Evolutionary conservation across 306 rosid genomes (phyloP), one percentile per base, ranked within the genome.

Genomic region (Sicyos baderoa): DNA sequence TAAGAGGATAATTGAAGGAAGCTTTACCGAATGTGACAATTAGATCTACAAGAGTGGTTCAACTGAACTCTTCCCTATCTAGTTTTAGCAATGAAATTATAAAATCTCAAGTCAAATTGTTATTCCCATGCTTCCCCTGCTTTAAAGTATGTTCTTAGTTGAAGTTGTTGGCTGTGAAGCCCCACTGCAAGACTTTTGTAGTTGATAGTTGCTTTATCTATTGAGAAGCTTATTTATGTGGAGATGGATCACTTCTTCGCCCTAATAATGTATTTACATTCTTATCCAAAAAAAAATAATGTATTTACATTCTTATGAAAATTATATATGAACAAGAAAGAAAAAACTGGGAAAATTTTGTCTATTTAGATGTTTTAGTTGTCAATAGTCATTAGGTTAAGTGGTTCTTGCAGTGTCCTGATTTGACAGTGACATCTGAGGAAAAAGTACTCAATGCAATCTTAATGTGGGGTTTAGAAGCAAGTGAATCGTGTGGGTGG

Each of bases 381-480:
- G 29, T 62, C 21, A 17, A 40, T 62, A 9, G 0, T 61, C 68
- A 62, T 63, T 40, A 59, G 21, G 35, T 74, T 55, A 66, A 76
- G 23, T 77, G 77, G 54, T 51, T 75, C 69, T 81, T 84, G 87
- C 95, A 93, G 97, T 94, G 88, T 84, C 95, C 95, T 8, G 94
- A 93, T 81, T 82, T 93, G 89, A 83, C 96, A 0, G 95, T 89
- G 60, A 93, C 98, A 56, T 89, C 91, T 19, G 98, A 93, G 86
- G 98, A 93, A 80, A 89, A 86, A 77, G 91, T 93, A 74, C 86
- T 93, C 32, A 83, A 89, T 79, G 95, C 97, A 72, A 86, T 93
- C 81, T 77, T 87, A 61, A 80, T 85, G 84, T 92, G 86, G 86
- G 96, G 95, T 75, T 76, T 83, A 76, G 78, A 85, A 74, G 84